These are phyloP conservation scores for Ascodesmis nigricans DNA, from an alignment of 495 filamentous ascomycete genomes.

Conservation along the genomic window DNA sequence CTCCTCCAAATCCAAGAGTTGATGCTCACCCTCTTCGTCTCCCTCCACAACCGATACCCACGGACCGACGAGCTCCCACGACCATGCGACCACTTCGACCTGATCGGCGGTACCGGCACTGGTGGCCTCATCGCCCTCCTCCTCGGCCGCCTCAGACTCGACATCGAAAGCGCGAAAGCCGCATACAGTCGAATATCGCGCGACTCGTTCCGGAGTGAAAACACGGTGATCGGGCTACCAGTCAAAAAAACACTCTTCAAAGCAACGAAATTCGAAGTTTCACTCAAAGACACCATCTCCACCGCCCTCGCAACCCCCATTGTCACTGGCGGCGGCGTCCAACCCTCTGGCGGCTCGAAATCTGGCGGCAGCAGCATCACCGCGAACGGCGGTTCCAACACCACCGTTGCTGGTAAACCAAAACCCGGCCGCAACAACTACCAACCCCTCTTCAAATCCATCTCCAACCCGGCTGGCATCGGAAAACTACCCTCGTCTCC, in stretches of 20 bases:
- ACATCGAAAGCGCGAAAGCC: slow-evolving; percentile 87
- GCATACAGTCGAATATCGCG: slow-evolving; percentile 82
- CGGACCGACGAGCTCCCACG: slow-evolving; percentile 43
- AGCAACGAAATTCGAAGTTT: slow-evolving; percentile 81
- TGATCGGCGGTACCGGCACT: slow-evolving; percentile 53
- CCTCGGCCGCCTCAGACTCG: slow-evolving; percentile 74
- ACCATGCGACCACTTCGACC: slow-evolving; percentile 59
- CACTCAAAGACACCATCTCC: slow-evolving; percentile 71
- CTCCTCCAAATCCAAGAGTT: slow-evolving; percentile 87
- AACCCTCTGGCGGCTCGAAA: no score
- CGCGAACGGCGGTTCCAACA: not conserved
- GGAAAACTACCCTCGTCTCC: not conserved
- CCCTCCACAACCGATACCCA: slow-evolving; percentile 27
- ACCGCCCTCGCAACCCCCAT: no score
- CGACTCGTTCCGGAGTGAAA: slow-evolving; percentile 90
- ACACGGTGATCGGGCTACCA: slow-evolving; percentile 86
- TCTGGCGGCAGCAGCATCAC: no score
- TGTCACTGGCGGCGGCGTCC: no score
- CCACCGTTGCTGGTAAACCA: no score
- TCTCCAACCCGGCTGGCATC: no score
- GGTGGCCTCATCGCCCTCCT: slow-evolving; percentile 83
- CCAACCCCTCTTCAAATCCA: no score
- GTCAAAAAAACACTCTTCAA: slow-evolving; percentile 90
- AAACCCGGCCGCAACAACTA: not conserved
- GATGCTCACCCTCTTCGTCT: slow-evolving; percentile 61